Evolutionary conservation across 2,329 filamentous ascomycete genomes (phyloP).

Genomic region (Claviceps monticola): DNA sequence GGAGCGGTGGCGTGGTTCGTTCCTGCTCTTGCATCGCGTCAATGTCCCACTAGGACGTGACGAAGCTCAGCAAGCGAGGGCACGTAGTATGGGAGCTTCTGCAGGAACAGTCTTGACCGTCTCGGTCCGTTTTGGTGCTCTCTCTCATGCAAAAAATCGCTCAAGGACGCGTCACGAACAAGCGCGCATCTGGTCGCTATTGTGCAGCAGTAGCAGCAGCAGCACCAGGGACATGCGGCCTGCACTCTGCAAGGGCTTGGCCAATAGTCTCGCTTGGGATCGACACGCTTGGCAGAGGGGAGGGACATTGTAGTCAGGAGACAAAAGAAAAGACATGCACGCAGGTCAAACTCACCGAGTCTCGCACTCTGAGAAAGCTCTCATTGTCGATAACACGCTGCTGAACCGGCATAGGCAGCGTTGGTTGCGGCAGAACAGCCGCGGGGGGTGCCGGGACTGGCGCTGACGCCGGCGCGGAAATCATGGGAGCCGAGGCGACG

Average conservation of each 20-base stretch:
- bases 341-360: constrained; percentile 50
- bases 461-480: constrained; percentile 2
- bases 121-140: no score
- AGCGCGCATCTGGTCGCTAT: not conserved
- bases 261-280: not conserved
- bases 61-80: not conserved
- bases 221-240: not conserved
- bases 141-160: no score
- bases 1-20: not conserved
- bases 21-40: constrained; percentile 1
- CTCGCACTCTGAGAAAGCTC: constrained; percentile 66
- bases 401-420: constrained; percentile 9
- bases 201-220: not conserved
- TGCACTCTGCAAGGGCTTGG: not conserved
- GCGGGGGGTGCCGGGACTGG: not conserved
- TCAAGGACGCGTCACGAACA: no score
- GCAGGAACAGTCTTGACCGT: no score
- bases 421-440: constrained; percentile 6
- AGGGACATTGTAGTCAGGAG: no score
- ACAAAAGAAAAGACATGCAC: constrained; percentile 5
- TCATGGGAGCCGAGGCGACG: constrained; percentile 18
- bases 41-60: not conserved
- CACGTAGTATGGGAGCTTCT: no score
- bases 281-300: not conserved
- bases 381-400: constrained; percentile 48